Evolutionary conservation across 352 stramenopile genomes (phyloP).

Genomic region (Phytophthora agathidicida): DNA sequence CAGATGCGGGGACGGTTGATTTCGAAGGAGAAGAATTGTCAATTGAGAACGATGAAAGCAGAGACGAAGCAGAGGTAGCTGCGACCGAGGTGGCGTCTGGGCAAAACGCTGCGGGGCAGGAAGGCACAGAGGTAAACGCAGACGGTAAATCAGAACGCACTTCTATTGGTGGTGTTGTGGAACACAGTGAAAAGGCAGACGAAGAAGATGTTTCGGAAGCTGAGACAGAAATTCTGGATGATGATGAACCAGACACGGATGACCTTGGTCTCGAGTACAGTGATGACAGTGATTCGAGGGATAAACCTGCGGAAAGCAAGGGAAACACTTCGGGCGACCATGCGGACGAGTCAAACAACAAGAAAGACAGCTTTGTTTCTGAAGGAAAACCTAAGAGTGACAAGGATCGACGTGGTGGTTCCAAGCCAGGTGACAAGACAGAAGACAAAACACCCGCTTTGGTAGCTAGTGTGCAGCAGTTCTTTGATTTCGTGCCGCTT

Average conservation of each 20-base stretch:
- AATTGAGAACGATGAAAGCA: conserved; percentile 15
- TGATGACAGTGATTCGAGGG: conserved; percentile 33
- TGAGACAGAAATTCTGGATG: conserved; percentile 46
- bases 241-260: conserved; percentile 33
- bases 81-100: not conserved
- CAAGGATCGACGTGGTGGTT: not conserved
- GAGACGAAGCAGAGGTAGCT: conserved; percentile 1
- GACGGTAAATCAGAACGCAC: not conserved
- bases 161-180: not conserved
- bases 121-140: not conserved
- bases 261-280: conserved; percentile 48
- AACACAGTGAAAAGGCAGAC: conserved; percentile 10
- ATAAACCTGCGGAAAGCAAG: not conserved
- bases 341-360: not conserved
- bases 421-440: conserved; percentile 11
- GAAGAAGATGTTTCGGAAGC: conserved; percentile 44
- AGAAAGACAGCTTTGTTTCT: not conserved
- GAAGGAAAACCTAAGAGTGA: not conserved
- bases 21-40: conserved; percentile 37
- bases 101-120: not conserved
- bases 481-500: conserved; percentile 40
- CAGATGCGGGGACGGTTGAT: conserved; percentile 41
- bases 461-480: conserved; percentile 38
- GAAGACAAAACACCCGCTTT: conserved; percentile 11
- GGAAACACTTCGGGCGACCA: not conserved